Base-by-base conservation (phyloP, 2,329 filamentous ascomycete genomes). In the Sclerotinia minor region DNA sequence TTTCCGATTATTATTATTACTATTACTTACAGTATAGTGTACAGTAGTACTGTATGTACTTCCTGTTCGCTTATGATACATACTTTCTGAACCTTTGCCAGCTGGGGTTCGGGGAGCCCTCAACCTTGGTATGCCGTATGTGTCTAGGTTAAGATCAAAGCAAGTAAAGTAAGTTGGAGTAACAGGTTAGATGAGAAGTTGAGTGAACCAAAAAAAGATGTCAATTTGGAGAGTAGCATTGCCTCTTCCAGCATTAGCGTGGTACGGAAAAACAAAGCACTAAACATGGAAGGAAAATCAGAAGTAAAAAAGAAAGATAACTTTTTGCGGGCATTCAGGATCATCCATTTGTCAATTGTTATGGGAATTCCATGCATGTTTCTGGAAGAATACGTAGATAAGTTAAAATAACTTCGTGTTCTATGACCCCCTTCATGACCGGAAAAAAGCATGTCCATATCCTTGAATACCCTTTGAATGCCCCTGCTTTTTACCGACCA, bases 361-460 rank as follows among this genome's bases (percentile, higher is more conserved):
- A 66, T 49, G 35, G n/a, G 29, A 57, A 65, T 65, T 58, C 64
- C 32, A 59, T 66, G 54, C 64, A 61, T 66, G 26, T 66, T 60
- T 66, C 64, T 66, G 57, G 64, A 66, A 66, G 54, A 50, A 59
- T 53, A 53, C 60, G 44, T 66, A 50, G 44, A 6, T 41, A n/a
- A 59, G 55, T 60, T 66, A 66, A 60, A 50, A 60, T 66, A 60
- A 52, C 64, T 65, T 66, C 64, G 54, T 66, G 54, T 66, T 66
- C 54, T 66, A 59, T 52, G 35, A 66, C 44, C 64, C n/a, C 45
- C 53, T 65, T 65, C 63, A 65, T 49, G 15, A 54, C 44, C 50
- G 38, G 19, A 66, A 38, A 63, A 57, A 60, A 59, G 44, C 44
- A 59, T 59, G 32, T 44, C 52, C 29, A 21, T 32, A 59, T 60